A percentile compares a stretch with the other conserved stretches of the same genome.
phyloP scores from a whole-genome alignment of 2,329 filamentous ascomycete genomes.

The Teratosphaeria nubilosa region DNA sequence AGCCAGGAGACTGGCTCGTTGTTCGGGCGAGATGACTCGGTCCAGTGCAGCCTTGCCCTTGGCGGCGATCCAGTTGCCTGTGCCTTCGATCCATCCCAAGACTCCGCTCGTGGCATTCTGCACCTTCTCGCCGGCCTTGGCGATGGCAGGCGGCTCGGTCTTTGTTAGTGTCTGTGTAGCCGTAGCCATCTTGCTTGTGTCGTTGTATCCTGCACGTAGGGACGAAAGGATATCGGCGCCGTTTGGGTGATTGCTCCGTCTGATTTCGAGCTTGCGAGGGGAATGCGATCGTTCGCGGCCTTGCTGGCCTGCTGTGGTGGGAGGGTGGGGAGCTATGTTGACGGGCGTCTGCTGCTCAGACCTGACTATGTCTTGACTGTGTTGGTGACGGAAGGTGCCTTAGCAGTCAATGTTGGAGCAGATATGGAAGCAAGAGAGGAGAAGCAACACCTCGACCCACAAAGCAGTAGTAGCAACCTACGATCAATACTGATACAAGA shows the following conservation, averaged over 20 bases:
- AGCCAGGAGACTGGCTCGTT: constrained; percentile 48
- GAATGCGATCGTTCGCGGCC: constrained; percentile 1
- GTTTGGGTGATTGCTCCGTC: constrained; percentile 13
- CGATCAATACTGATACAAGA: background rate
- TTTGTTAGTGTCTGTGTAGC: background rate
- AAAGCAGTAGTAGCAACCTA: background rate
- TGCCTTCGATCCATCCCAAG: constrained; percentile 19
- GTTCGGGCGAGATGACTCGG: constrained; percentile 48
- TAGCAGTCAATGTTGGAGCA: background rate
- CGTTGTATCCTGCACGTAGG: background rate
- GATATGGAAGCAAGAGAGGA: background rate
- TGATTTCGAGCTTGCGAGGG: constrained; percentile 21
- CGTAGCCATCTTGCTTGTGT: constrained; percentile 6
- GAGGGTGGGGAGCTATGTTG: constrained; percentile 1
- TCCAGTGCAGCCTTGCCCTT: constrained; percentile 35
- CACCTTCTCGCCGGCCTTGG: constrained; percentile 11
- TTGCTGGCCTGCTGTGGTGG: background rate
- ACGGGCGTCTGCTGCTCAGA: background rate
- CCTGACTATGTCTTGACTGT: background rate
- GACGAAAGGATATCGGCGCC: constrained; percentile 12
- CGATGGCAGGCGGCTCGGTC: background rate
- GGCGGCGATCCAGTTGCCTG: constrained; percentile 16
- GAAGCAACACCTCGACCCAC: background rate
- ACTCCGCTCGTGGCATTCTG: constrained; percentile 18
- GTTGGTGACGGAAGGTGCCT: background rate